These are phyloP conservation scores for Thelonectria olida DNA, from an alignment of 2,329 filamentous ascomycete species.

Conservation along the genomic window DNA sequence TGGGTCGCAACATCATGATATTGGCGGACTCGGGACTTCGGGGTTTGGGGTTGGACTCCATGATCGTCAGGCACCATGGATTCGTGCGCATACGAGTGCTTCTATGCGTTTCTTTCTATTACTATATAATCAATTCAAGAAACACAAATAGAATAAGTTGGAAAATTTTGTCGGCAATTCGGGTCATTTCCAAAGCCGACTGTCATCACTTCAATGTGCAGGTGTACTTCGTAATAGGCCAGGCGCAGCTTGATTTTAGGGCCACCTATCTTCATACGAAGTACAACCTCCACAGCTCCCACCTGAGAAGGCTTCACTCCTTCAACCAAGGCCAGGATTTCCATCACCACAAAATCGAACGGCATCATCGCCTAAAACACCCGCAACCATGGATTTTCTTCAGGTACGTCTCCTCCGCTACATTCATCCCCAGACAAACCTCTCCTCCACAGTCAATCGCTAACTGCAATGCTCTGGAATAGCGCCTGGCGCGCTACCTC, in stretches of 20 bases:
- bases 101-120: neutral
- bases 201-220: too few relatives aligned
- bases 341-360: neutral
- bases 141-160: neutral
- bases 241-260: neutral
- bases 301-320: neutral
- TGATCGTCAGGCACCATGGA: neutral
- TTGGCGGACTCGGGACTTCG: neutral
- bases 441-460: constrained; percentile 13
- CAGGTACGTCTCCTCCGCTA: constrained; percentile 46
- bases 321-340: neutral
- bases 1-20: neutral
- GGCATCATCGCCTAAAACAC: constrained; percentile 25
- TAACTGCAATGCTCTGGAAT: constrained; percentile 26
- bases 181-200: neutral
- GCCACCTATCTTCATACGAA: constrained; percentile 1
- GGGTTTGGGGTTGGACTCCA: too few relatives aligned
- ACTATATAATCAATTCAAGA: neutral
- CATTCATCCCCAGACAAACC: neutral
- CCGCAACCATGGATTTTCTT: constrained; percentile 56
- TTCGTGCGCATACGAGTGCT: neutral
- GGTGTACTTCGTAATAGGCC: too few relatives aligned
- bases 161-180: neutral
- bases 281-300: neutral
- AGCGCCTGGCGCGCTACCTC: constrained; percentile 83